These are phyloP conservation scores for Flammula alnicola DNA, from an alignment of 1,284 basidiomycete genomes.

Conservation along the genomic window DNA sequence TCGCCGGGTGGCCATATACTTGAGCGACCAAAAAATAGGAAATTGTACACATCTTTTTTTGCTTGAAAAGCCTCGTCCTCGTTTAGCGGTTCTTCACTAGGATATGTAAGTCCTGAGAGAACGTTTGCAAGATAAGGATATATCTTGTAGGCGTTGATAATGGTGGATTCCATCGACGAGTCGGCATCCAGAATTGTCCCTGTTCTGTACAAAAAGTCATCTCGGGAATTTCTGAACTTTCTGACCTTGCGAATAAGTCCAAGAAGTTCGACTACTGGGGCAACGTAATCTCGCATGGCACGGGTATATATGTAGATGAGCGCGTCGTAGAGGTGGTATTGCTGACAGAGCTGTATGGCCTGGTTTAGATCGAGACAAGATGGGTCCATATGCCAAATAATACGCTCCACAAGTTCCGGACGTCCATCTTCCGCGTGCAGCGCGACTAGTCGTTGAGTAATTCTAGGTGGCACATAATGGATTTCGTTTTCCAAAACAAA, in stretches of 20 bases:
- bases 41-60: slow-evolving; percentile 75
- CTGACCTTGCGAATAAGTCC: slow-evolving; percentile 75
- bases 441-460: slow-evolving; percentile 85
- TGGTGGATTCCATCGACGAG: slow-evolving; percentile 57
- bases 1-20: slow-evolving; percentile 78
- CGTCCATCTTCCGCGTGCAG: slow-evolving; percentile 77
- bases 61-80: slow-evolving; percentile 69
- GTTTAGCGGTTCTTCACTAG: slow-evolving; percentile 76
- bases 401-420: slow-evolving; percentile 80
- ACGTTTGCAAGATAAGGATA: slow-evolving; percentile 90
- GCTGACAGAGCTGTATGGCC: slow-evolving; percentile 85
- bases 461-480: slow-evolving; percentile 78
- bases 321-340: slow-evolving; percentile 88
- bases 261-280: slow-evolving; percentile 88
- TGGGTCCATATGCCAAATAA: slow-evolving; percentile 98
- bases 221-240: slow-evolving; percentile 47
- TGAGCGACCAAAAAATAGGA: slow-evolving; percentile 85
- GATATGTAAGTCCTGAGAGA: slow-evolving; percentile 88
- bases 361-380: slow-evolving; percentile 93
- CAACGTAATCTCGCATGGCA: slow-evolving; percentile 87
- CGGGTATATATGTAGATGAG: slow-evolving; percentile 93
- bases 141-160: slow-evolving; percentile 88
- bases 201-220: slow-evolving; percentile 35
- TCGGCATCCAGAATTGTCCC: slow-evolving; percentile 39
- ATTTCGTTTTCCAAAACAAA: slow-evolving; percentile 83